Evolutionary conservation across 2,329 filamentous ascomycete genomes (phyloP), one percentile per base, ranked within the genome.

Genomic region (Calonectria fujianensis): DNA sequence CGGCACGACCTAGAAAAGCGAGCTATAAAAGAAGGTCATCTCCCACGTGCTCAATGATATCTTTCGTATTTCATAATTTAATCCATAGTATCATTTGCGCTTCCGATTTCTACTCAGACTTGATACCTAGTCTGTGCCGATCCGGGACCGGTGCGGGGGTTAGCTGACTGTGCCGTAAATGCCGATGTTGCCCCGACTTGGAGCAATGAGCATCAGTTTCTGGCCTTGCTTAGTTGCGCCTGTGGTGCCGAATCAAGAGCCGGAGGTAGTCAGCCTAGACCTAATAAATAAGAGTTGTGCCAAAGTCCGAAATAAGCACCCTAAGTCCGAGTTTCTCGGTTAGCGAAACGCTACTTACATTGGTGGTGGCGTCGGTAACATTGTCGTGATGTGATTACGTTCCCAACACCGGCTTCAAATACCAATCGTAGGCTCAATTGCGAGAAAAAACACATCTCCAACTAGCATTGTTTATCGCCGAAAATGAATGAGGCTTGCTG

Each of bases 401-500:
- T 16, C 8, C 37, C 11, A 63, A 13, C 32, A 7, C 57, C 0
- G 27, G 18, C 35, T 31, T 63, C 24, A 63, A 57, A 57, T 29
- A 35, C 20, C 37, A 39, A 41, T 27, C 16, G n/a, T 18, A 29
- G 16, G 16, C 27, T 16, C 35, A n/a, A 39, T 9, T 24, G 7
- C 35, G 27, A 20, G 35, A 41, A 3, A 35, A 63, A 1, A 41
- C 18, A 29, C 18, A 3, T 39, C 7, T 2, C 16, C 14, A 45
- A 45, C 14, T 24, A 63, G 7, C 14, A 16, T 16, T 18, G 1
- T 13, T 16, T 3, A 20, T 1, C 35, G 3, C 4, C 27, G 4
- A 63, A 41, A 41, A 63, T 63, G 57, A 63, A 63, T 31, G 57
- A 57, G 18, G 83, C 82, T 5, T 86, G 84, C 68, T 78, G 77